Conservation (phyloP, 352 stramenopile genomes). For the Pythium utonaiense region DNA sequence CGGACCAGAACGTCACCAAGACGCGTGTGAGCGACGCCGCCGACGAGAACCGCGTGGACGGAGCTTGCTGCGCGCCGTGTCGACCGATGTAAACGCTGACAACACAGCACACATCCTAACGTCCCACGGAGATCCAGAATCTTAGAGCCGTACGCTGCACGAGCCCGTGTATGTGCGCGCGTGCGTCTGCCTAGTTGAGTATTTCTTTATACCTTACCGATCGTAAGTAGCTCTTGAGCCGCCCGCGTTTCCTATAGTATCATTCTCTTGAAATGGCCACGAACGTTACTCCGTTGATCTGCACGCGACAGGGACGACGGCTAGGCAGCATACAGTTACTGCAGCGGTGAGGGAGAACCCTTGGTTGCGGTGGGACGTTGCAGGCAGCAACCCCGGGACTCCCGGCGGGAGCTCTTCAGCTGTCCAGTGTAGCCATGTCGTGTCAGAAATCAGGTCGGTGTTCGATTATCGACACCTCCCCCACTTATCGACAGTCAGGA, state of each 20-base stretch:
- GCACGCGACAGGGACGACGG: no score
- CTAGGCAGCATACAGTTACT: no score
- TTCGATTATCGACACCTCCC: neutral
- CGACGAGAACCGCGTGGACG: conserved; percentile 34
- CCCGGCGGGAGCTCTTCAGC: neutral
- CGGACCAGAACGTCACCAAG: conserved; percentile 55
- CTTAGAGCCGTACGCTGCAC: neutral
- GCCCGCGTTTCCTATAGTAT: neutral
- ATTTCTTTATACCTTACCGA: neutral
- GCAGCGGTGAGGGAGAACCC: no score
- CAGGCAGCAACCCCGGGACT: no score
- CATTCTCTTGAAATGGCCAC: no score
- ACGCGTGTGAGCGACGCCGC: conserved; percentile 14
- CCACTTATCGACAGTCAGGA: conserved; percentile 12
- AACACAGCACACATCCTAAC: neutral
- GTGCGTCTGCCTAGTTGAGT: neutral
- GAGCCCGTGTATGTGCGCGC: neutral
- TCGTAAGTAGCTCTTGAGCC: neutral
- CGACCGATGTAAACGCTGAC: conserved; percentile 45
- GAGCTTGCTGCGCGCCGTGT: conserved; percentile 60
- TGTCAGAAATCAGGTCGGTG: conserved; percentile 19
- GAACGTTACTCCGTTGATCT: no score
- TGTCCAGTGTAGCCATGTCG: conserved; percentile 8
- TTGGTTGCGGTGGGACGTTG: no score
- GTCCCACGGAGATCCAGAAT: neutral